Percentiles rank a stretch among this genome's conserved stretches.
Evolutionary conservation across 2,329 filamentous ascomycete genomes (phyloP).

Genomic region (Fusarium sp.): DNA sequence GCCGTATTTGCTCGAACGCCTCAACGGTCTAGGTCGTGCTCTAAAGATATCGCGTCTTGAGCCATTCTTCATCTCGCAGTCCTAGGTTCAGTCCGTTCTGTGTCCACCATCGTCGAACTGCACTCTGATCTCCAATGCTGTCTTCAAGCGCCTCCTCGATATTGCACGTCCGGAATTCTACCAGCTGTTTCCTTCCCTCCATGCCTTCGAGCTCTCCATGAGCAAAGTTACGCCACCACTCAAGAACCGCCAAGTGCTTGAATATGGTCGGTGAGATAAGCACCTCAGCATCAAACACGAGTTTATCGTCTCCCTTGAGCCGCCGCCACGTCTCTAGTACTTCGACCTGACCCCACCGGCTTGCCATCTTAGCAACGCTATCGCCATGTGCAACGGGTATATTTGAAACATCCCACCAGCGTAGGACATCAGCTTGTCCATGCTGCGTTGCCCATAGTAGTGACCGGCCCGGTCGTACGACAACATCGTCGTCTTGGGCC

Average conservation of each 20-base stretch:
- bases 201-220: conserved; percentile 68
- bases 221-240: conserved; percentile 89
- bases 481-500: conserved; percentile 69
- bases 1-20: not conserved
- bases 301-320: conserved; percentile 74
- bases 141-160: conserved; percentile 96
- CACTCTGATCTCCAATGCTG: conserved; percentile 80
- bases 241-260: conserved; percentile 85
- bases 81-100: conserved; percentile 85
- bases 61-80: conserved; percentile 89
- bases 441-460: conserved; percentile 88
- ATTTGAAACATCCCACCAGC: conserved; percentile 89
- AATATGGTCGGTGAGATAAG: conserved; percentile 90
- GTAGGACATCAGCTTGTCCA: conserved; percentile 81
- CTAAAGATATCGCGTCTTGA: conserved; percentile 82
- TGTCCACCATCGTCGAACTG: conserved; percentile 90
- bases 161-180: conserved; percentile 95
- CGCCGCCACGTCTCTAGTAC: conserved; percentile 87
- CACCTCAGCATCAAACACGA: conserved; percentile 87
- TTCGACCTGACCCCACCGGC: conserved; percentile 85
- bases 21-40: conserved; percentile 9
- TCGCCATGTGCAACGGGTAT: conserved; percentile 87
- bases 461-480: conserved; percentile 86
- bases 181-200: conserved; percentile 73
- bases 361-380: conserved; percentile 86